A percentile compares a stretch with the other conserved stretches of the same genome.
Evolutionary conservation across 306 rosid species (phyloP).

Genomic region (Fragaria nilgerrensis): DNA sequence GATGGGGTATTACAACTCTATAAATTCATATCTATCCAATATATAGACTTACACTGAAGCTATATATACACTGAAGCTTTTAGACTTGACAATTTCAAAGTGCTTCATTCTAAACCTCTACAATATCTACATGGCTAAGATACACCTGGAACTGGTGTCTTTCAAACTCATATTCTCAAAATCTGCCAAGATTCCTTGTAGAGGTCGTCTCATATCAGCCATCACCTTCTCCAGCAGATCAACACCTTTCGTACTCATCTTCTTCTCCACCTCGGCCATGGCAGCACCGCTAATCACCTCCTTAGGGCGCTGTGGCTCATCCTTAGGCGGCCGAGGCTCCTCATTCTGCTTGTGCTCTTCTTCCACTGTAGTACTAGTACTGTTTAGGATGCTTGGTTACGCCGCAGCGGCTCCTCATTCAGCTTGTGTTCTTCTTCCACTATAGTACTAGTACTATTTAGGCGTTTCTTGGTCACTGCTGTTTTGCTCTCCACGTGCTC

Average conservation of each 20-base stretch:
- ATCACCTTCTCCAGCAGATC: background rate
- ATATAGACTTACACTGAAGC: too few relatives aligned
- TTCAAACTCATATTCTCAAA: background rate
- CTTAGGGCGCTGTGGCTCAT: background rate
- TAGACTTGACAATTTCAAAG: too few relatives aligned
- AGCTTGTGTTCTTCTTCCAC: too few relatives aligned
- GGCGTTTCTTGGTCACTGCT: background rate
- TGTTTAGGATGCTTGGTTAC: too few relatives aligned
- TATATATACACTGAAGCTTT: too few relatives aligned
- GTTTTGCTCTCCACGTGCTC: background rate
- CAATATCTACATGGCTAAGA: background rate
- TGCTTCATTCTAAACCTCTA: too few relatives aligned
- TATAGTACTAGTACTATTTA: background rate
- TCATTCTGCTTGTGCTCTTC: too few relatives aligned
- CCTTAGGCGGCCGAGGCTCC: background rate
- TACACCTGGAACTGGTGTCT: background rate
- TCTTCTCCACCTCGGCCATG: background rate
- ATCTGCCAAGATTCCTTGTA: background rate
- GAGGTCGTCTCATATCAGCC: background rate
- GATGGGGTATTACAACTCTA: too few relatives aligned
- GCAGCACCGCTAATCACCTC: background rate
- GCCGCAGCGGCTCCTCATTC: background rate
- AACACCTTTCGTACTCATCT: background rate
- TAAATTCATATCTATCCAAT: too few relatives aligned
- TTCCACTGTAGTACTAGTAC: background rate